Conservation (phyloP, 768 basidiomycete genomes). For the Pleurotus cornucopiae region DNA sequence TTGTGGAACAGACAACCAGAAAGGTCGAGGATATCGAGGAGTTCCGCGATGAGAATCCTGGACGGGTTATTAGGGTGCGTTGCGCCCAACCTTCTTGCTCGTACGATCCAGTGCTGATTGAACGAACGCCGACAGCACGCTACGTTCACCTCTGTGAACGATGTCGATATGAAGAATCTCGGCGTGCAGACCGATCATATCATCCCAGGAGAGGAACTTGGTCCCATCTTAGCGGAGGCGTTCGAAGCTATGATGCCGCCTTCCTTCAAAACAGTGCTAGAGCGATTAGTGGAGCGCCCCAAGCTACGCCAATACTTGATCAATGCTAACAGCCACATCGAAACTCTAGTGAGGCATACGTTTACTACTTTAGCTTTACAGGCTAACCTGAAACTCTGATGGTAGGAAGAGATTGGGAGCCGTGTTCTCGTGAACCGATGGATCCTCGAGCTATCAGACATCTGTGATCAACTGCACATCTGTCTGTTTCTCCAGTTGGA, state of each 20-base stretch:
- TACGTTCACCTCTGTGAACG: not conserved
- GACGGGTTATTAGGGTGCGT: slow-evolving; percentile 4
- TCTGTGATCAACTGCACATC: not conserved
- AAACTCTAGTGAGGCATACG: not conserved
- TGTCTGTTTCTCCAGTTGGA: not conserved
- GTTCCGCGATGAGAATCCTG: slow-evolving; percentile 6
- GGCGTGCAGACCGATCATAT: not conserved
- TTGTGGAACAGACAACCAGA: not conserved
- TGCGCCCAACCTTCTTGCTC: not conserved
- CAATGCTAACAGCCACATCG: not conserved
- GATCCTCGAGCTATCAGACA: slow-evolving; percentile 4
- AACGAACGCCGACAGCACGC: not conserved
- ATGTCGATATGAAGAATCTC: slow-evolving; percentile 1
- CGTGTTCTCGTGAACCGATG: slow-evolving; percentile 5
- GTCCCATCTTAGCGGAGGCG: not conserved
- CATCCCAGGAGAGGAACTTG: not conserved
- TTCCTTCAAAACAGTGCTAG: not conserved
- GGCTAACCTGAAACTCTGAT: not conserved
- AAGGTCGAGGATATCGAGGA: slow-evolving; percentile 6
- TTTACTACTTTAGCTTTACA: no score
- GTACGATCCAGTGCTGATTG: not conserved
- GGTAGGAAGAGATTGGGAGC: slow-evolving; percentile 3
- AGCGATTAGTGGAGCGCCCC: not conserved
- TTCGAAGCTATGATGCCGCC: not conserved
- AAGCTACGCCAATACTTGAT: not conserved